These are phyloP conservation scores for Didymella arachidicola DNA, from an alignment of 2,329 filamentous ascomycete species.

Conservation along the genomic window DNA sequence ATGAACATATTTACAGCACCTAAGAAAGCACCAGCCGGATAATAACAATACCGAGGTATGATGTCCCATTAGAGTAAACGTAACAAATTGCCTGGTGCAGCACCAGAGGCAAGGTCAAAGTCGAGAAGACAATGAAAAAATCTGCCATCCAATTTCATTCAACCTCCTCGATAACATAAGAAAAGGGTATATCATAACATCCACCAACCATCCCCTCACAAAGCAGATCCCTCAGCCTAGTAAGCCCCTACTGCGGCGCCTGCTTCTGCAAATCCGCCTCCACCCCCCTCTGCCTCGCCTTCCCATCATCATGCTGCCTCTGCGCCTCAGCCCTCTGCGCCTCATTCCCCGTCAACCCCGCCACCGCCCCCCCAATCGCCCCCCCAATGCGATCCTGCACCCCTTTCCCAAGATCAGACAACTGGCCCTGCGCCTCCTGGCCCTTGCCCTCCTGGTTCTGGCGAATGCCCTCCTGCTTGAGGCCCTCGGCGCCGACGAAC, in stretches of 20 bases:
- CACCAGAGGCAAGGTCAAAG: too few species aligned
- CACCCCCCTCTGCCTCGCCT: conserved; percentile 82
- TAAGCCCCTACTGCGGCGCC: conserved; percentile 43
- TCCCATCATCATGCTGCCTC: conserved; percentile 78
- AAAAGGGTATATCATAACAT: conserved; percentile 9
- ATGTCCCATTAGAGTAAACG: too few species aligned
- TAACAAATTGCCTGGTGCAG: too few species aligned
- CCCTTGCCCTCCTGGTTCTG: conserved; percentile 83
- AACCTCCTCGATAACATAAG: neutral
- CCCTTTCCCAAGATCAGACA: conserved; percentile 76
- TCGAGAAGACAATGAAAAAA: neutral
- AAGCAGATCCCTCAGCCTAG: neutral
- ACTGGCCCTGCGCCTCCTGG: conserved; percentile 83
- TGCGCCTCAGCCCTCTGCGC: conserved; percentile 70
- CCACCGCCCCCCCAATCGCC: conserved; percentile 72
- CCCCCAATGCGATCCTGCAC: conserved; percentile 66
- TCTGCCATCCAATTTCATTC: neutral
- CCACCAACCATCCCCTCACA: neutral
- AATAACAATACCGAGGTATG: too few species aligned
- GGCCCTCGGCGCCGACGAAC: conserved; percentile 73
- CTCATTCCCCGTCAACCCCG: conserved; percentile 76
- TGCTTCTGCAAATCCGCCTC: conserved; percentile 83
- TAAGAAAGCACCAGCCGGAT: neutral
- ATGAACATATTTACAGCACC: too few species aligned
- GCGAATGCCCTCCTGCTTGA: conserved; percentile 76